Base-by-base conservation (phyloP, 2,329 filamentous ascomycete species). In the Penicillium sp. region DNA sequence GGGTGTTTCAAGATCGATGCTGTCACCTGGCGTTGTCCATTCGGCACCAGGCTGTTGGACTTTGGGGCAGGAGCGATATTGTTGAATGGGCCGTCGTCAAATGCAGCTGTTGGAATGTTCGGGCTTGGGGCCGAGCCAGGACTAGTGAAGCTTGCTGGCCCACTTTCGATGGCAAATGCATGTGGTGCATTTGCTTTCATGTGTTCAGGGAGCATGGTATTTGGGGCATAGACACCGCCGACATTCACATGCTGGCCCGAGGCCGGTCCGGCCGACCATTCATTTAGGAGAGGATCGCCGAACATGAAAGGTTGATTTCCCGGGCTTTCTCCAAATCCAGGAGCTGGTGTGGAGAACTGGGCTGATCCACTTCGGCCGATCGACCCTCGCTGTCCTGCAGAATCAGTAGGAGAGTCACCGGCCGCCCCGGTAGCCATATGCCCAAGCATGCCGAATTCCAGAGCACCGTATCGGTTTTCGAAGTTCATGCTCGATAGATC, bases 391-490 rank as follows among this genome's bases (percentile, higher is more conserved):
- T 76, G 74, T n/a, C 73, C 77, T 46, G 69, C 70, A 21, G 72
- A 75, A 52, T 94, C 90, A 52, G 85, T 85, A 6, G 88, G 84
- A 7, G 88, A 89, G 64, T 94, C 90, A n/a, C 86, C 88, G 15
- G 90, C 88, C 16, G 90, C 88, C 15, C 89, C 89, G n/a, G 89
- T 91, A 56, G 90, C 91, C 89, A 99, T 96, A 71, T 97, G 93
- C 29, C 91, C 91, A 0, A 99, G 83, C 84, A 97, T 97, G 51
- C 91, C 89, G 71, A 97, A 97, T 72, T 97, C 94, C 72, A 96
- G 82, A 18, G 92, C 93, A 57, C 92, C 93, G 69, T 97, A 99
- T 61, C 96, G 91, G 69, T 94, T 97, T 53, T 91, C 92, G 72
- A 97, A 99, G 71, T 94, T 94, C 70, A 97, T 83, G 56, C 91